Evolutionary conservation across 495 filamentous ascomycete genomes (phyloP).

Genomic region (Neurospora africana): DNA sequence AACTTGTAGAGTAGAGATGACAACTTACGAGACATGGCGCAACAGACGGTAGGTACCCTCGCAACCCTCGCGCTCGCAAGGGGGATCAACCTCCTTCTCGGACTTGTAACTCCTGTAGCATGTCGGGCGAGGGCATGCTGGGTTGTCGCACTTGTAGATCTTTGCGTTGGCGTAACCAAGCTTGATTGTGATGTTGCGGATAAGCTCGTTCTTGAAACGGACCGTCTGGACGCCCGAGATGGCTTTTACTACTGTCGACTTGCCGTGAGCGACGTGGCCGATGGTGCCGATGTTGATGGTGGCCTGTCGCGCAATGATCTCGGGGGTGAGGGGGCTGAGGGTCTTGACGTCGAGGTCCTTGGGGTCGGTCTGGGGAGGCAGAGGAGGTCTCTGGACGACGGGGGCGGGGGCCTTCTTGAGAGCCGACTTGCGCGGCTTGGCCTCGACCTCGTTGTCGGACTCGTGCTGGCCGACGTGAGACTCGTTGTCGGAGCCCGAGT

Average conservation of each 20-base stretch:
- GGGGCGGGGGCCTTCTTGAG: constrained; percentile 38
- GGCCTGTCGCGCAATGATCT: constrained; percentile 93
- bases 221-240: constrained; percentile 98
- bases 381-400: constrained; percentile 36
- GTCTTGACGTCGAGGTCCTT: constrained; percentile 66
- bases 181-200: constrained; percentile 99
- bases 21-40: constrained; percentile 75
- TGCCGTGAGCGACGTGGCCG: constrained; percentile 96
- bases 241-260: constrained; percentile 96
- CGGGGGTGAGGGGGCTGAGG: constrained; percentile 78
- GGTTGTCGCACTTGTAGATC: constrained; percentile 96
- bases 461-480: constrained; percentile 28
- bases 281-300: constrained; percentile 99
- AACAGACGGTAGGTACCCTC: constrained; percentile 70
- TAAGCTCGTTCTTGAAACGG: constrained; percentile 97
- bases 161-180: constrained; percentile 98
- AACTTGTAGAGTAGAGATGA: neutral
- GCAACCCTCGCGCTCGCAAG: constrained; percentile 90
- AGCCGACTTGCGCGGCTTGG: constrained; percentile 33
- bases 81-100: constrained; percentile 93
- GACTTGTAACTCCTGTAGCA: constrained; percentile 97
- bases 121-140: constrained; percentile 79
- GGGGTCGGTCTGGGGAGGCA: constrained; percentile 87
- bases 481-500: constrained; percentile 37
- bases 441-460: constrained; percentile 29